These are phyloP conservation scores for Plasmodium inui DNA, from an alignment of 169 alveolate genomes.

Conservation along the genomic window DNA sequence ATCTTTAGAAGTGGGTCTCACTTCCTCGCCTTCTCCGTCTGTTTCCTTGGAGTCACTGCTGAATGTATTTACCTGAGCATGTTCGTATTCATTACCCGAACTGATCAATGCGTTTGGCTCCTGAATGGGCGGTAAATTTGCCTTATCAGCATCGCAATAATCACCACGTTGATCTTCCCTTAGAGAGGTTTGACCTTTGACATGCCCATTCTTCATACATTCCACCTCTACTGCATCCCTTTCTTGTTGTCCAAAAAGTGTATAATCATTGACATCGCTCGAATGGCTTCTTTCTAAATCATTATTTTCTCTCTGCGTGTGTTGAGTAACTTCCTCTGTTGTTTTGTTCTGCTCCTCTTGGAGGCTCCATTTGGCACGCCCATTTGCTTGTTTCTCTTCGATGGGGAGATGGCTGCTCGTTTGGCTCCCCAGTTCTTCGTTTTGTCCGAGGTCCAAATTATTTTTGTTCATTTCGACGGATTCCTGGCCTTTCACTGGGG, in stretches of 20 bases:
- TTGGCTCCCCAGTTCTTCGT: neutral
- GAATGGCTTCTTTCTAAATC: neutral
- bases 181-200: neutral
- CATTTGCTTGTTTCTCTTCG: neutral
- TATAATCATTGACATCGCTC: neutral
- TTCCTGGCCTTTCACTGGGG: neutral
- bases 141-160: neutral
- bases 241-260: neutral
- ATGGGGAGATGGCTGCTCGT: neutral
- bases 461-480: neutral
- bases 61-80: neutral
- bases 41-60: neutral
- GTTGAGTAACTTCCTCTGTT: neutral
- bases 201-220: neutral
- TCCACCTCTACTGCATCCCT: neutral
- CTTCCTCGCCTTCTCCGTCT: neutral
- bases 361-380: neutral
- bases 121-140: neutral
- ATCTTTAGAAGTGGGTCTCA: neutral
- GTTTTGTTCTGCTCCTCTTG: neutral
- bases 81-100: neutral
- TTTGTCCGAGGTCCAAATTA: neutral
- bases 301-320: neutral
- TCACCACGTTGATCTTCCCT: neutral
- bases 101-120: neutral